Base-by-base conservation (phyloP, 2,329 filamentous ascomycete species). In the Sclerotinia borealis region DNA sequence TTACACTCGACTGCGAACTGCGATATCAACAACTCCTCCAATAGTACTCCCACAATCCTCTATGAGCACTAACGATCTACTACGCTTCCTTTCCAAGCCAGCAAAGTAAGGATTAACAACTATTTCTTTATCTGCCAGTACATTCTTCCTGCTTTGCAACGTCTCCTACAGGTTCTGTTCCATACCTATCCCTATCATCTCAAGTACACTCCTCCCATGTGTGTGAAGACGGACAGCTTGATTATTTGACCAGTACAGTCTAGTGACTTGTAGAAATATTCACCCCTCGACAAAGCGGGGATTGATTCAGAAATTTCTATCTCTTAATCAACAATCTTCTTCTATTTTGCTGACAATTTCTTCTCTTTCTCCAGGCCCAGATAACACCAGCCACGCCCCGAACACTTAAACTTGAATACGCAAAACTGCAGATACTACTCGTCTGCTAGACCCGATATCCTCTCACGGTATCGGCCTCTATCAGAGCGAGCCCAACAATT, bases 71-170 rank as follows among this genome's bases (percentile, higher is more conserved):
- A 90, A 88, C 81, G 91, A 96, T 79, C 87, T 96, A 75, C 86
- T 96, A 76, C 90, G 92, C 81, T 95, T 96, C 82, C 86, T 96
- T 73, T 96, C 91, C 76, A 95, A 95, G 83, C 92, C 92, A 76
- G 91, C 91, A 78, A 96, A 96, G 92, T 96, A 80, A 76, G 90
- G 81, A 48, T 63, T 29, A 39, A 55, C 31, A 43, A 59, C 39
- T 25, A 9, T 13, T 36, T 31, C 13, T 45, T 37, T 19, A n/a
- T 48, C 43, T 54, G n/a, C 34, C 4, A 37, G 29, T 19, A 19
- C 6, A 22, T 34, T 19, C 36, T 15, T 43, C 6, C 11, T 19
- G 29, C 37, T 4, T 45, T 22, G 8, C n/a, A 34, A 47, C 19
- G 34, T 45, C 31, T 51, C 27, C 17, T 9, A 45, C 48, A 22